Evolutionary conservation across 1,284 basidiomycete species (phyloP), one percentile per base, ranked within the genome.

Genomic region (Termitomyces sp.): DNA sequence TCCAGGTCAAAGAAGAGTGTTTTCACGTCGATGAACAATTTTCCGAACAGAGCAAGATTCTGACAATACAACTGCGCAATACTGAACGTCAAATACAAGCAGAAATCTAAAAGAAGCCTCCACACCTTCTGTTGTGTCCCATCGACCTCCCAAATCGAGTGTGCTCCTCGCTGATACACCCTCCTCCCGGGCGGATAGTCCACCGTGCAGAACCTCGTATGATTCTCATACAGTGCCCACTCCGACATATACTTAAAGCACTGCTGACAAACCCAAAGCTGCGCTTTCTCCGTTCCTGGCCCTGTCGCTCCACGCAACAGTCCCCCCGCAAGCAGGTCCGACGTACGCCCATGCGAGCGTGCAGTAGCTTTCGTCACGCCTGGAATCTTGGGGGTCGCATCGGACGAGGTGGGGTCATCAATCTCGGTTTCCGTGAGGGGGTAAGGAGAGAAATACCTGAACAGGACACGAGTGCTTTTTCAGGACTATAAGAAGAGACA

Each of bases 1-100:
- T 91, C 89, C 55, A 82, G 86, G 64, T 99, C 94, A 67, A 96
- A 99, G 74, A 94, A 98, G 33, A 98, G 78, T 1, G 95, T 97
- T 77, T 99, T 99, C 66, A 96, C 90, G 66, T 98, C 96, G 66
- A 99, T 98, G 71, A 99, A 99, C n/a, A 98, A 78, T 70, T 99
- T 99, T 41, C 95, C 96, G 65, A 98, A 98, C 2, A 99, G 78
- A 31, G 93, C 91, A 28, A 99, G 75, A 65, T 96, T 96, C 70
- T 98, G 96, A 68, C 93, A 97, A 67, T 96, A 99, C 9, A 98
- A 79, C 92, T 96, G 65, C 56, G 21, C 28, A 8, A 21, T 7
- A 41, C 19, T 48, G 57, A 58, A 50, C 33, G 52, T 48, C 21
- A n/a, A 28, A 41, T 42, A 31, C 21, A 43, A 42, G 19, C 28